A percentile compares a stretch with the other conserved stretches of the same genome.
These are phyloP conservation scores for Fusarium newnesense DNA, from an alignment of 2,329 filamentous ascomycete genomes.

Conservation along the genomic window DNA sequence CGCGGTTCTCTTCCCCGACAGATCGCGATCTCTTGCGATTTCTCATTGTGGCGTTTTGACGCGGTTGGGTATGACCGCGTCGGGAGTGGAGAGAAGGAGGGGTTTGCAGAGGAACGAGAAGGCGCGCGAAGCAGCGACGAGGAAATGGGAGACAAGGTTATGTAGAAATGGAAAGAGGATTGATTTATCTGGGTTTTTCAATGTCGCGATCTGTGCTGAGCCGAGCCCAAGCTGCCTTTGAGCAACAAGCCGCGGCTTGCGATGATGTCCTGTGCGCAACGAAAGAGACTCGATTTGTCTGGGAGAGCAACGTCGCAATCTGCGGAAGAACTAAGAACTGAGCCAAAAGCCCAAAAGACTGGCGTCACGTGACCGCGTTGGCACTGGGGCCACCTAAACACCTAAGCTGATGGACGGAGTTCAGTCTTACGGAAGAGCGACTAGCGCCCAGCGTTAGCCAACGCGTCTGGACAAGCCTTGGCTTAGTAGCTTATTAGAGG, in stretches of 20 bases:
- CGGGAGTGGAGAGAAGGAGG: slow-evolving; percentile 42
- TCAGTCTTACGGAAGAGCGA: neutral
- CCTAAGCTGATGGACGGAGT: slow-evolving; percentile 30
- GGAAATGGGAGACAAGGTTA: neutral
- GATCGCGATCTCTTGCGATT: slow-evolving; percentile 63
- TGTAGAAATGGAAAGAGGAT: neutral
- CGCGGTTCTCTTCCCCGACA: slow-evolving; percentile 61
- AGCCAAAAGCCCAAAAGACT: slow-evolving; percentile 38
- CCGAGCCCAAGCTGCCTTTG: slow-evolving; percentile 43
- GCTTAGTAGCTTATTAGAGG: neutral
- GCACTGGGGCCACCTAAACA: slow-evolving; percentile 33
- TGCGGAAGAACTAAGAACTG: slow-evolving; percentile 37
- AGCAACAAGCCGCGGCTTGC: slow-evolving; percentile 46
- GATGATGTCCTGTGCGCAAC: slow-evolving; percentile 46
- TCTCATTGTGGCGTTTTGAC: slow-evolving; percentile 43
- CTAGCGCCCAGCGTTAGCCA: slow-evolving; percentile 1
- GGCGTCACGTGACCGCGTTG: slow-evolving; percentile 35
- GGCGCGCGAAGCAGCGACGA: slow-evolving; percentile 25
- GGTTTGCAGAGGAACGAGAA: slow-evolving; percentile 38
- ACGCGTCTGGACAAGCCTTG: slow-evolving; percentile 18
- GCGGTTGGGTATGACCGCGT: slow-evolving; percentile 41
- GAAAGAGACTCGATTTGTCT: slow-evolving; percentile 40
- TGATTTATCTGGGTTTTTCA: slow-evolving; percentile 1
- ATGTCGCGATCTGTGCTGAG: slow-evolving; percentile 40
- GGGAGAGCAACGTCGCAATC: slow-evolving; percentile 44